Evolutionary conservation across 2,329 filamentous ascomycete species (phyloP), one percentile per base, ranked within the genome.

Genomic region (Ophiostoma novo-ulmi): DNA sequence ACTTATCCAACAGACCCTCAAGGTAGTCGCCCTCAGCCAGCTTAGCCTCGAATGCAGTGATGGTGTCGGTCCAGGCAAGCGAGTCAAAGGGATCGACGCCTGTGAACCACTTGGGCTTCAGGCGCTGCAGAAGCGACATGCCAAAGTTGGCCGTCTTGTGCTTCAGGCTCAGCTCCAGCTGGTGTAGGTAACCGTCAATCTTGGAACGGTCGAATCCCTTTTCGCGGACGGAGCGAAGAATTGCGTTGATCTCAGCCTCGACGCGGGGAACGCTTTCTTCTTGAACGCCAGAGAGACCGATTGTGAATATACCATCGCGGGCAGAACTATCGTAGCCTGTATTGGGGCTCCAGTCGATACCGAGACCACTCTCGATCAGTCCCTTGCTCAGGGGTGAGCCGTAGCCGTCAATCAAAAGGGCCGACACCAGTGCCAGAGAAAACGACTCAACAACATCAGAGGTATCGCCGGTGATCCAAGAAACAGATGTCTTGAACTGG

Each of bases 121-220:
- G 85, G 61, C 94, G 88, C 75, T 97, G 92, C 80, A 99, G 88
- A 69, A 98, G 87, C 22, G 90, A 89, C 85, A 97, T 92, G 17
- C 95, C 95, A 77, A 99, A 99, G 76, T 91, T 93, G 70, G 95
- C 92, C 0, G 93, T 97, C 83, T 98, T 98, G 82, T 99, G 93
- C 81, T 97, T 97, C 67, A 98, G 82, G 0, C 89, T 86, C n/a
- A 99, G 85, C 78, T 99, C 95, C 4, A 98, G 82, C 79, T 98
- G 94, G 79, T 99, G 95, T 70, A 99, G 85, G 73, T 96, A 91
- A 2, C 95, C 95, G 73, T 97, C 92, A 72, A 99, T 92, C 80
- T 99, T 99, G 75, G 89, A 88, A 76, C 89, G 85, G 72, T 95
- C 93, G 75, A 99, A 97, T 0, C 95, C 94, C 72, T 89, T 91